phyloP scores from a whole-genome alignment of 441 rosid species.

The Corymbia citriodora region DNA sequence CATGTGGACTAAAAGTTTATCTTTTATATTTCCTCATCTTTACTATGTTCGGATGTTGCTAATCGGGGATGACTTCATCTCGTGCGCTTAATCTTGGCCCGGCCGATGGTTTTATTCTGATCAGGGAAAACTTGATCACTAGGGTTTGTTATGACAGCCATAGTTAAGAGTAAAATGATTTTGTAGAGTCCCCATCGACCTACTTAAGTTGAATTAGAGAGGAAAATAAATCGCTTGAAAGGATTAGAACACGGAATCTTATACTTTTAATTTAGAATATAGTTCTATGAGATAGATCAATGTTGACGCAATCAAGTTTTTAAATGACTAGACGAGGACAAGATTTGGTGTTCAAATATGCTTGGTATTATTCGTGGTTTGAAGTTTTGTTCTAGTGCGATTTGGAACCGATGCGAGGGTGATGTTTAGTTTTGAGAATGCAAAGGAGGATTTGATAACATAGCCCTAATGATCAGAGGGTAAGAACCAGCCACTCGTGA shows the following conservation, averaged over 20 bases:
- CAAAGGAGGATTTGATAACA: neutral
- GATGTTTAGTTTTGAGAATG: neutral
- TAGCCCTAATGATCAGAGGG: neutral
- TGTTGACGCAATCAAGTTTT: fast-evolving
- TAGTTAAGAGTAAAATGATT: neutral
- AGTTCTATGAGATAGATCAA: neutral
- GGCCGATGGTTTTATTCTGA: neutral
- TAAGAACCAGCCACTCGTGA: neutral
- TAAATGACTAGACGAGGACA: neutral
- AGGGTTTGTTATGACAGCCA: neutral
- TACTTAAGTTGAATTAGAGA: neutral
- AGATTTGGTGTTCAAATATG: neutral
- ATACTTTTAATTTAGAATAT: no score
- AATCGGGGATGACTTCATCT: neutral
- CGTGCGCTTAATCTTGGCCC: neutral
- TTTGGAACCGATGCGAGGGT: neutral
- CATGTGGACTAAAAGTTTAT: neutral
- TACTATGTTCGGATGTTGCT: neutral
- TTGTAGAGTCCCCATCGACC: neutral
- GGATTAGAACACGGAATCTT: neutral
- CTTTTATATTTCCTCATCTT: no score
- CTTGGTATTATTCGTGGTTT: neutral
- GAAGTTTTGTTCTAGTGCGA: neutral
- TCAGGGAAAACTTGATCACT: neutral
- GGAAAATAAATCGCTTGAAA: no score